phyloP scores from a whole-genome alignment of 2,329 filamentous ascomycete genomes.

The Penicillium sp. region DNA sequence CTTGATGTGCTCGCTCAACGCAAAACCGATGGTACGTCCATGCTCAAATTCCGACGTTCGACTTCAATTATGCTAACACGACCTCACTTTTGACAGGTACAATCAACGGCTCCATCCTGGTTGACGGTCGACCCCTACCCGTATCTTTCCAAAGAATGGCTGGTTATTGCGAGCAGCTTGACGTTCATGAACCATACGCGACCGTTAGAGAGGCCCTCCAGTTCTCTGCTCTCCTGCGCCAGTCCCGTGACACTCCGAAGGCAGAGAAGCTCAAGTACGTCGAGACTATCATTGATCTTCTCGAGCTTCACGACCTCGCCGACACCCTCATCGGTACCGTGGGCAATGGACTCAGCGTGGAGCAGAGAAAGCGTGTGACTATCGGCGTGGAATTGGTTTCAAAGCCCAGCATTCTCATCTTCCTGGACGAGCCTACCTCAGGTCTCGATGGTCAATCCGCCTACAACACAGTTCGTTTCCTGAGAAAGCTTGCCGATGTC shows the following conservation, averaged over 20 bases:
- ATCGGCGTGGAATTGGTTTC: constrained; percentile 71
- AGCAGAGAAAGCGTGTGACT: constrained; percentile 67
- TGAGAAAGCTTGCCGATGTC: constrained; percentile 62
- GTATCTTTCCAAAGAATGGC: constrained; percentile 64
- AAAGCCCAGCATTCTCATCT: constrained; percentile 64
- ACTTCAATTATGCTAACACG: too few relatives aligned
- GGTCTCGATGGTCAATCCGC: constrained; percentile 67
- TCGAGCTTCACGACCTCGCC: constrained; percentile 62
- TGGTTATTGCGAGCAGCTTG: constrained; percentile 67
- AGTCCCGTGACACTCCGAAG: constrained; percentile 51
- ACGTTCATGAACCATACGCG: constrained; percentile 65
- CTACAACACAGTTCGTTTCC: constrained; percentile 63
- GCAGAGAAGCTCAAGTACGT: constrained; percentile 64
- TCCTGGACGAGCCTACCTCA: constrained; percentile 69
- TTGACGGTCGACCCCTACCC: constrained; percentile 61
- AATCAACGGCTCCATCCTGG: constrained; percentile 62
- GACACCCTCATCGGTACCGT: constrained; percentile 58
- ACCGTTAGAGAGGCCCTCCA: constrained; percentile 65
- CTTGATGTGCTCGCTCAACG: constrained; percentile 72
- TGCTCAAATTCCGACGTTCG: too few relatives aligned
- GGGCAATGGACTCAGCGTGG: constrained; percentile 53
- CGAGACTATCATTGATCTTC: constrained; percentile 60
- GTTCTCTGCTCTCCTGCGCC: constrained; percentile 63
- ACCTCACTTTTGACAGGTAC: constrained; percentile 28
- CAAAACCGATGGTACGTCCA: constrained; percentile 54